Evolutionary conservation across 2,329 filamentous ascomycete genomes (phyloP).

Genomic region (Aspergillus costaricaensis): DNA sequence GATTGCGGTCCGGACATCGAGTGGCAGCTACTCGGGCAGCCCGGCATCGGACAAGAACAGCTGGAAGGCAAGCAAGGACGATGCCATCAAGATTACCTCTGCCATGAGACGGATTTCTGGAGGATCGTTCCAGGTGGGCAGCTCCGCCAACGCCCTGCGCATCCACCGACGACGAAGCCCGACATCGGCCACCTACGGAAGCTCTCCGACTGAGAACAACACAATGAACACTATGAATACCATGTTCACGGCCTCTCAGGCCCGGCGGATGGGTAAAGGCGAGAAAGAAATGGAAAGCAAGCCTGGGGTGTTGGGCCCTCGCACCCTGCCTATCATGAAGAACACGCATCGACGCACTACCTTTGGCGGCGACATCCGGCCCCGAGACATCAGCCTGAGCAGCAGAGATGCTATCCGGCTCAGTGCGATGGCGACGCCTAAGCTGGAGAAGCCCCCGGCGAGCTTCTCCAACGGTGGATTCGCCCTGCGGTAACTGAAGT

Average conservation of each 20-base stretch:
- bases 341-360: slow-evolving; percentile 46
- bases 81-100: slow-evolving; percentile 56
- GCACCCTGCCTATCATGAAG: slow-evolving; percentile 62
- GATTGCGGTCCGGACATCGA: slow-evolving; percentile 43
- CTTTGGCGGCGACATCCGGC: slow-evolving; percentile 43
- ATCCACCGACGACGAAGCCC: slow-evolving; percentile 60
- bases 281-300: slow-evolving; percentile 60
- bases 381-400: slow-evolving; percentile 42
- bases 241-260: slow-evolving; percentile 66
- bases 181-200: slow-evolving; percentile 50
- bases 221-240: slow-evolving; percentile 65
- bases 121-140: slow-evolving; percentile 42
- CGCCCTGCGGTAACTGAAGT: slow-evolving; percentile 22
- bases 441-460: slow-evolving; percentile 34
- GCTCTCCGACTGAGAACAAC: slow-evolving; percentile 58
- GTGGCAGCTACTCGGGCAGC: slow-evolving; percentile 38
- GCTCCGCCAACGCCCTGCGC: slow-evolving; percentile 42
- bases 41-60: slow-evolving; percentile 52
- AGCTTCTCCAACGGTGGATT: slow-evolving; percentile 31
- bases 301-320: slow-evolving; percentile 62
- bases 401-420: slow-evolving; percentile 43
- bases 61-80: slow-evolving; percentile 51
- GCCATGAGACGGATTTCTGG: slow-evolving; percentile 59
- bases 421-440: slow-evolving; percentile 40
- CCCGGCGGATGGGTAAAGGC: slow-evolving; percentile 65